phyloP scores from a whole-genome alignment of 2,329 filamentous ascomycete genomes.

The Cytospora schulzeri region DNA sequence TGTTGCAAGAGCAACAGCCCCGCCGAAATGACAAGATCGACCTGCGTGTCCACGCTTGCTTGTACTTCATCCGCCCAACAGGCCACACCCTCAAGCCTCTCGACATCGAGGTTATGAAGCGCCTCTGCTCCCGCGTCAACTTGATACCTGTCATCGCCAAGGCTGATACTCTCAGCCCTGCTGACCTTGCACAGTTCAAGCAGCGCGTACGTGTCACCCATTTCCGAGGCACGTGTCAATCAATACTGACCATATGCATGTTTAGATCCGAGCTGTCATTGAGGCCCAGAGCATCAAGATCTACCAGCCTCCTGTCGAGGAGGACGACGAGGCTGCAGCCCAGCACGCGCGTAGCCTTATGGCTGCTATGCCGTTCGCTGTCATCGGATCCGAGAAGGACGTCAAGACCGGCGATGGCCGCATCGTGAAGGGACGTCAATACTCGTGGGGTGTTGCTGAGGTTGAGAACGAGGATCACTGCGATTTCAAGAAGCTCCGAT shows the following conservation, averaged over 20 bases:
- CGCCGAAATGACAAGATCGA: constrained; percentile 98
- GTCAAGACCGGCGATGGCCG: constrained; percentile 95
- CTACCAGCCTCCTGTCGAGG: constrained; percentile 95
- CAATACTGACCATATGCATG: constrained; percentile 34
- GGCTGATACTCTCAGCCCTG: constrained; percentile 94
- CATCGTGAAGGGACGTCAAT: constrained; percentile 98
- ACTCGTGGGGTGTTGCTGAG: constrained; percentile 98
- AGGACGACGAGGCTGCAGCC: constrained; percentile 95
- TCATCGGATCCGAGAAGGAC: constrained; percentile 99
- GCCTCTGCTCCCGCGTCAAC: constrained; percentile 96
- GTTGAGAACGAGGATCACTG: constrained; percentile 99
- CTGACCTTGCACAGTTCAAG: constrained; percentile 93
- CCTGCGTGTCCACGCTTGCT: constrained; percentile 94
- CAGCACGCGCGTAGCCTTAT: constrained; percentile 93
- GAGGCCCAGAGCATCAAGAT: constrained; percentile 99
- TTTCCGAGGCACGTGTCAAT: not conserved
- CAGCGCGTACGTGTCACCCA: constrained; percentile 65
- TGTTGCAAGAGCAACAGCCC: constrained; percentile 99
- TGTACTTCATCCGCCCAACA: constrained; percentile 99
- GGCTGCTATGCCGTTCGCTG: constrained; percentile 96
- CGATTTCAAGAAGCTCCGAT: constrained; percentile 99
- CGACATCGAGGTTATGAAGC: constrained; percentile 99
- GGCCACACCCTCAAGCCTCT: constrained; percentile 98
- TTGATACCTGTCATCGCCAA: constrained; percentile 98
- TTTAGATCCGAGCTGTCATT: constrained; percentile 87